These are phyloP conservation scores for Sporothrix inflata DNA, from an alignment of 2,329 filamentous ascomycete genomes.

Conservation along the genomic window DNA sequence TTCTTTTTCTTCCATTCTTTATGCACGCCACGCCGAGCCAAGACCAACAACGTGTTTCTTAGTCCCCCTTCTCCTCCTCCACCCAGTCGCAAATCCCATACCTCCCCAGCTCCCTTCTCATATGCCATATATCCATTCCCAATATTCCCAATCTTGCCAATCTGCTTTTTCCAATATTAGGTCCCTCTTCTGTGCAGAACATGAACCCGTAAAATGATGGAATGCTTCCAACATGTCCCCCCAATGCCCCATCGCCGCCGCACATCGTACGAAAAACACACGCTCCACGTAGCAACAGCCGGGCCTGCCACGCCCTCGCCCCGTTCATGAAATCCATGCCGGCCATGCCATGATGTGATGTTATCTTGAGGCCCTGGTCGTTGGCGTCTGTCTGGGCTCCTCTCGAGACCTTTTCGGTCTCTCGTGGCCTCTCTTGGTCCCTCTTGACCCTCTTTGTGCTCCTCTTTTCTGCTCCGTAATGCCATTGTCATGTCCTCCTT, in stretches of 20 bases:
- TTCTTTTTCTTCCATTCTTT: background rate
- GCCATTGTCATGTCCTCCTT: conserved; percentile 8
- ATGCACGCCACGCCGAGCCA: background rate
- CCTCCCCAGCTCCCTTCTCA: background rate
- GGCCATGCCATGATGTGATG: conserved; percentile 19
- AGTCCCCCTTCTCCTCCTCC: background rate
- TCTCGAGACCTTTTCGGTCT: background rate
- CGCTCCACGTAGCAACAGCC: conserved; percentile 16
- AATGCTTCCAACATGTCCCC: background rate
- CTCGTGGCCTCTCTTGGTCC: background rate
- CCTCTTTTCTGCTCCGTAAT: conserved; percentile 10
- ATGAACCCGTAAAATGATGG: background rate
- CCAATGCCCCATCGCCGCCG: background rate
- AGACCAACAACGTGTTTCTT: conserved; percentile 14
- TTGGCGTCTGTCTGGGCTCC: background rate
- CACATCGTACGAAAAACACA: conserved; percentile 13
- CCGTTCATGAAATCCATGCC: conserved; percentile 8
- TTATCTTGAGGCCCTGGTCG: conserved; percentile 1
- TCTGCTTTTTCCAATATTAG: background rate
- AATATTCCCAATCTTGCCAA: conserved; percentile 6
- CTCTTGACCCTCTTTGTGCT: conserved; percentile 12
- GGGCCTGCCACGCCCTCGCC: background rate
- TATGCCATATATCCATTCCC: background rate
- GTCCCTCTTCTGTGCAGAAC: background rate
- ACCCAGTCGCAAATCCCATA: background rate